Evolutionary conservation across 2,329 filamentous ascomycete species (phyloP).

Genomic region (Scedosporium boydii): DNA sequence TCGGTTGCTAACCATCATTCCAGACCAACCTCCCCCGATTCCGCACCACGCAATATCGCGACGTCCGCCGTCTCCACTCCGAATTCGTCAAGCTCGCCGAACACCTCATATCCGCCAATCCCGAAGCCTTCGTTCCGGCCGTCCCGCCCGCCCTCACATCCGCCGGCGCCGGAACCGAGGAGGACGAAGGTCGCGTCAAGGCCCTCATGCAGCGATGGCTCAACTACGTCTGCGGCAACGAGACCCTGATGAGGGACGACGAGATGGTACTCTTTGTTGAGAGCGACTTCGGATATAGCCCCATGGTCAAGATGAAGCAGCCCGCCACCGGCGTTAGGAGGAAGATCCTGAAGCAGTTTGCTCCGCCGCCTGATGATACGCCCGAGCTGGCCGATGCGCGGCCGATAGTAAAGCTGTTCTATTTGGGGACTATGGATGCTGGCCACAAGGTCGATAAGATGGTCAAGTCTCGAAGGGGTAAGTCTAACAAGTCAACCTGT

Average conservation of each 20-base stretch:
- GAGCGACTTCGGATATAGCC: constrained; percentile 96
- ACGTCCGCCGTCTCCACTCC: constrained; percentile 88
- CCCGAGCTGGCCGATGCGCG: constrained; percentile 85
- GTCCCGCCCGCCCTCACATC: constrained; percentile 92
- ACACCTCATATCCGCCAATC: constrained; percentile 94
- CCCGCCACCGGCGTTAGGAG: constrained; percentile 90
- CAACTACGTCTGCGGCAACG: constrained; percentile 85
- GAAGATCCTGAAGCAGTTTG: constrained; percentile 97
- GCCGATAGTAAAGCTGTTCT: constrained; percentile 90
- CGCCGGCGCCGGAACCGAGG: constrained; percentile 89
- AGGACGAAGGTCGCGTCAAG: constrained; percentile 87
- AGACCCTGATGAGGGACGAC: constrained; percentile 87
- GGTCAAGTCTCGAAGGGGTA: constrained; percentile 86
- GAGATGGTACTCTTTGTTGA: constrained; percentile 99
- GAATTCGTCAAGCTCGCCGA: constrained; percentile 96
- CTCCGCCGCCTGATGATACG: constrained; percentile 92
- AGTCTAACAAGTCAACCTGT: constrained; percentile 13
- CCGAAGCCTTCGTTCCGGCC: constrained; percentile 86
- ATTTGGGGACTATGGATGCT: constrained; percentile 91
- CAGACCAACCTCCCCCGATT: constrained; percentile 99
- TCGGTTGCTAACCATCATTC: neutral
- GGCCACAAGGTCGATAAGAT: constrained; percentile 93
- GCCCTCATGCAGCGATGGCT: constrained; percentile 87
- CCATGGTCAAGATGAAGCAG: constrained; percentile 90
- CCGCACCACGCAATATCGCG: constrained; percentile 94